phyloP scores from a whole-genome alignment of 1,284 basidiomycete genomes.

The Tetrapyrgos nigripes region DNA sequence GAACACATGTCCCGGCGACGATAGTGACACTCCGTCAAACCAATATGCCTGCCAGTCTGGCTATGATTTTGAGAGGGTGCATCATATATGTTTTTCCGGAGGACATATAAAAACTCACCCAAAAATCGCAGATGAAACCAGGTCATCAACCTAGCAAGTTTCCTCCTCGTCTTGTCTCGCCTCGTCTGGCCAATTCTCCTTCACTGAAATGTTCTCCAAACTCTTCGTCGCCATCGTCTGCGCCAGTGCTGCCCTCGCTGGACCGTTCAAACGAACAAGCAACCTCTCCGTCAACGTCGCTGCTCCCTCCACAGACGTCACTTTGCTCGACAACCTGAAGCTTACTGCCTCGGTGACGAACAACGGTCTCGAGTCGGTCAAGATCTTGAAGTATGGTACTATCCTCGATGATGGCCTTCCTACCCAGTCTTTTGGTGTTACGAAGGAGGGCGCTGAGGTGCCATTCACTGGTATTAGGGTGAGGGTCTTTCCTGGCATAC shows the following conservation, averaged over 20 bases:
- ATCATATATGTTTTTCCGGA: too few relatives aligned
- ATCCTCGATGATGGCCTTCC: conserved; percentile 49
- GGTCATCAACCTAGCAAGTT: too few relatives aligned
- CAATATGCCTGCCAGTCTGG: too few relatives aligned
- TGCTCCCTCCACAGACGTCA: conserved; percentile 37
- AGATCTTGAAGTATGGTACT: conserved; percentile 49
- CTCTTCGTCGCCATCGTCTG: conserved; percentile 33
- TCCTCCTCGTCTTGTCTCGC: too few relatives aligned
- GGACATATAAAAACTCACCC: too few relatives aligned
- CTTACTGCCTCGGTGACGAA: conserved; percentile 47
- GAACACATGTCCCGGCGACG: too few relatives aligned
- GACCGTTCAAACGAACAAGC: conserved; percentile 36
- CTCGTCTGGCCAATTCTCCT: too few relatives aligned
- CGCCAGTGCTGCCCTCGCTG: conserved; percentile 33
- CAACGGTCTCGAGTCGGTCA: conserved; percentile 42
- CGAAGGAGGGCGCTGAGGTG: conserved; percentile 45
- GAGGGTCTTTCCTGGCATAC: too few relatives aligned
- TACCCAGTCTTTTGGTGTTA: conserved; percentile 50
- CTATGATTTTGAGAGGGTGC: too few relatives aligned
- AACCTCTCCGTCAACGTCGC: conserved; percentile 38
- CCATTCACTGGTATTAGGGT: conserved; percentile 52
- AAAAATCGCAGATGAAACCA: too few relatives aligned
- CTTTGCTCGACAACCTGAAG: conserved; percentile 43
- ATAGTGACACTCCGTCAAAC: too few relatives aligned
- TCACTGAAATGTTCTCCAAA: conserved; percentile 6